Base-by-base conservation (phyloP, 2,329 filamentous ascomycete species). In the Hymenoscyphus salicellus region DNA sequence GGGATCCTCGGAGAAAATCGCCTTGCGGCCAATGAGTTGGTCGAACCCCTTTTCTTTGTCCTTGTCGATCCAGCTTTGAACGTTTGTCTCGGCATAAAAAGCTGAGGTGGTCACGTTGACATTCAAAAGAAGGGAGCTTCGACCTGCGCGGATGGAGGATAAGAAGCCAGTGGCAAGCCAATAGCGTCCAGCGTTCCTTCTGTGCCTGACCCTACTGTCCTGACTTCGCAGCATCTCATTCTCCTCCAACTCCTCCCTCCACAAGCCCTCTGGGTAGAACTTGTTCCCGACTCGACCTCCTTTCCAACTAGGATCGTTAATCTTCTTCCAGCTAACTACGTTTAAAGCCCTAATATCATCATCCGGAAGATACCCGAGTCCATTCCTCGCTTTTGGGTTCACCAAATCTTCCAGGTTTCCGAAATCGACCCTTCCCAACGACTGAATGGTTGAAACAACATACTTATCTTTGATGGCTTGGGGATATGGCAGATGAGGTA, bases 121-220 rank as follows among this genome's bases (percentile, higher is more conserved):
- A 38, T 67, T 68, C 10, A 70, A 30, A 5, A 64, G 38, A 5
- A 70, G 57, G n/a, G 58, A 62, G 2, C 58, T 60, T 16, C 61
- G 7, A 6, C 65, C 68, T 16, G 68, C 63, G 7, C 66, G 41
- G 33, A 67, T 58, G 3, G 68, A 70, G 7, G 41, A 58, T n/a
- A 62, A 67, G 30, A 64, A 68, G 3, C 66, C 66, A 8, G 49
- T 63, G 26, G n/a, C 33, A 52, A 36, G 28, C 56, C 32, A 36
- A 33, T 2, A 64, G 20, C 1, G 28, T 2, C 23, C 63, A 64
- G 11, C 16, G 17, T 14, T 46, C 41, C 3, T 8, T 36, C 20
- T 28, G 23, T 30, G 32, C 55, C 17, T 52, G 59, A 36, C 32
- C 32, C 10, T 36, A 11, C 7, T 11, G 10, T 36, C 10, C 6